phyloP scores from a whole-genome alignment of 2,329 filamentous ascomycete species.

The Alternaria brassicae region DNA sequence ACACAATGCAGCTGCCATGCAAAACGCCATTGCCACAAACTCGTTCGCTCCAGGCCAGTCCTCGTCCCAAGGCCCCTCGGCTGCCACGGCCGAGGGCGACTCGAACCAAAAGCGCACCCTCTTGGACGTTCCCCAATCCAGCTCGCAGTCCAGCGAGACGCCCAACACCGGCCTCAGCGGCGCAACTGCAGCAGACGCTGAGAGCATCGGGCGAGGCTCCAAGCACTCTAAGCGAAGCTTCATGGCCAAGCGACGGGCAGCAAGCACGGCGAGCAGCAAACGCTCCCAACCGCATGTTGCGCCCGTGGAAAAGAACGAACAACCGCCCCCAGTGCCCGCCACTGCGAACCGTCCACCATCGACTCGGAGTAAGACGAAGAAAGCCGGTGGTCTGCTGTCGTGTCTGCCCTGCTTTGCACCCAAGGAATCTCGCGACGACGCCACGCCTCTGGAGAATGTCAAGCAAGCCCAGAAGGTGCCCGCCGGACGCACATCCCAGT shows the following conservation, averaged over 20 bases:
- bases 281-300: constrained; percentile 50
- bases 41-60: constrained; percentile 31
- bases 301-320: constrained; percentile 51
- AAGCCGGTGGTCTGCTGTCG: constrained; percentile 50
- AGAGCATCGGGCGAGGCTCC: constrained; percentile 55
- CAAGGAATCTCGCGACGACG: constrained; percentile 61
- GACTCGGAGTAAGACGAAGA: constrained; percentile 51
- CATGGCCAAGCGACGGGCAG: constrained; percentile 54
- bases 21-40: constrained; percentile 15
- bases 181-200: constrained; percentile 54
- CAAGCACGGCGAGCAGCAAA: constrained; percentile 57
- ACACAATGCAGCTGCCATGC: constrained; percentile 5
- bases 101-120: constrained; percentile 49
- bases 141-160: constrained; percentile 41
- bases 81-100: constrained; percentile 30
- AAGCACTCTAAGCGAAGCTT: constrained; percentile 56
- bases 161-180: constrained; percentile 54
- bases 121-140: constrained; percentile 46
- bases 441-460: constrained; percentile 57
- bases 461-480: constrained; percentile 52
- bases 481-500: constrained; percentile 57
- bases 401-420: constrained; percentile 74
- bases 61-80: constrained; percentile 36
- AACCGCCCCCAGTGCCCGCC: constrained; percentile 41
- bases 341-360: constrained; percentile 43